Evolutionary conservation across 2,329 filamentous ascomycete species (phyloP).

Genomic region (Cladosporium colombiae): DNA sequence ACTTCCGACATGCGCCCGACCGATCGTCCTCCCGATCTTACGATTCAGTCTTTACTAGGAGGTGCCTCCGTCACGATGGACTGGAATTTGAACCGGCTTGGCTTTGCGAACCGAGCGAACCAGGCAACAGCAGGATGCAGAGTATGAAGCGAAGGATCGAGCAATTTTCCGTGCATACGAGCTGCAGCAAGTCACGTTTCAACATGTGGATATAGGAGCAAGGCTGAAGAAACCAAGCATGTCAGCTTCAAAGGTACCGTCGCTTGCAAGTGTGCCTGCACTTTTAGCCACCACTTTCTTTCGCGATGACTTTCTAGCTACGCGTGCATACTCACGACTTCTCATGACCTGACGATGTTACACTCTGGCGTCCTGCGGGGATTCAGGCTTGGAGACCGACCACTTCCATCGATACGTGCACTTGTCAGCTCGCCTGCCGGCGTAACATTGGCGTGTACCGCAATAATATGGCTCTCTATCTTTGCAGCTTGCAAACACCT

Average conservation of each 20-base stretch:
- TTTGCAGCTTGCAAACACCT: constrained; percentile 19
- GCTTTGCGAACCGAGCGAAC: neutral
- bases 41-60: neutral
- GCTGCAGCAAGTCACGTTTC: neutral
- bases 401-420: neutral
- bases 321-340: neutral
- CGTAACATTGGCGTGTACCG: neutral
- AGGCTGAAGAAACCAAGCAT: neutral
- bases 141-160: neutral
- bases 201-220: neutral
- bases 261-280: neutral
- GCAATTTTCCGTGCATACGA: neutral
- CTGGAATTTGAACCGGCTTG: neutral
- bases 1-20: neutral
- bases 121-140: neutral
- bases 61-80: neutral
- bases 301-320: neutral
- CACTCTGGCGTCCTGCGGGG: neutral
- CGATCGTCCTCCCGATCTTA: neutral
- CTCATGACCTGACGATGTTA: neutral
- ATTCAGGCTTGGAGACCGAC: neutral
- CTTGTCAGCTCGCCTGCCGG: neutral
- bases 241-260: neutral
- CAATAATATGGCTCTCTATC: constrained; percentile 6
- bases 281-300: neutral